These are phyloP conservation scores for Solanum pimpinellifolium DNA, from an alignment of 257 asterid genomes.

Conservation along the genomic window DNA sequence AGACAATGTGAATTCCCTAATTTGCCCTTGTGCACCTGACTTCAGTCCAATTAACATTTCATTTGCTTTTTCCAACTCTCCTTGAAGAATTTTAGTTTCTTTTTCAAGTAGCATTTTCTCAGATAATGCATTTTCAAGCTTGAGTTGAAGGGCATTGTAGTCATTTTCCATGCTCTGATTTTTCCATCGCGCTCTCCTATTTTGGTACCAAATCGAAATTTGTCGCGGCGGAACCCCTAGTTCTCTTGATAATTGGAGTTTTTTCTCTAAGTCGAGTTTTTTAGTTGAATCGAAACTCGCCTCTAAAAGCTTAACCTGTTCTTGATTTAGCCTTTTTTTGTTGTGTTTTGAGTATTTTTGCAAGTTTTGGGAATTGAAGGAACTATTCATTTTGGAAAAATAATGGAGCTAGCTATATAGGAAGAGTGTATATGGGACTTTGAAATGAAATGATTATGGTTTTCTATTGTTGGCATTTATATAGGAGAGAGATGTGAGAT, in stretches of 20 bases:
- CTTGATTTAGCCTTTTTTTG: constrained; percentile 56
- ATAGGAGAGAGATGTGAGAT: background rate
- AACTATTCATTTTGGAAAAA: constrained; percentile 7
- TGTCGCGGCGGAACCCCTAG: constrained; percentile 75
- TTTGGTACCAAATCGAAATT: constrained; percentile 85
- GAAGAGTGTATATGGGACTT: background rate
- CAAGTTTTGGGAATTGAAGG: constrained; percentile 16
- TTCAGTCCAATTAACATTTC: constrained; percentile 22
- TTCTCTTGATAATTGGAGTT: constrained; percentile 57
- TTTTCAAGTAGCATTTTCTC: constrained; percentile 49
- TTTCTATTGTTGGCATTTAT: background rate
- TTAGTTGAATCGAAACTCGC: constrained; percentile 49
- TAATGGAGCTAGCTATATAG: background rate
- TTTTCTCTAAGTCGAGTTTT: constrained; percentile 72
- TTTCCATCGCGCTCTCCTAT: constrained; percentile 87
- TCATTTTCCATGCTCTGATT: constrained; percentile 66
- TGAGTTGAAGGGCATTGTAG: constrained; percentile 42
- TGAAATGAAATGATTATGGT: background rate
- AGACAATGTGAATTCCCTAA: constrained; percentile 17
- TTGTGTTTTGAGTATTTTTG: constrained; percentile 9
- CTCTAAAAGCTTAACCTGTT: constrained; percentile 62
- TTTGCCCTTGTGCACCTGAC: constrained; percentile 4
- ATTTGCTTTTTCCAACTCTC: constrained; percentile 44
- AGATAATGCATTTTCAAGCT: constrained; percentile 47
- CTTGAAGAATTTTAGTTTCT: constrained; percentile 38